Evolutionary conservation across 768 basidiomycete species (phyloP).

Genomic region (Amanita jacksonii): DNA sequence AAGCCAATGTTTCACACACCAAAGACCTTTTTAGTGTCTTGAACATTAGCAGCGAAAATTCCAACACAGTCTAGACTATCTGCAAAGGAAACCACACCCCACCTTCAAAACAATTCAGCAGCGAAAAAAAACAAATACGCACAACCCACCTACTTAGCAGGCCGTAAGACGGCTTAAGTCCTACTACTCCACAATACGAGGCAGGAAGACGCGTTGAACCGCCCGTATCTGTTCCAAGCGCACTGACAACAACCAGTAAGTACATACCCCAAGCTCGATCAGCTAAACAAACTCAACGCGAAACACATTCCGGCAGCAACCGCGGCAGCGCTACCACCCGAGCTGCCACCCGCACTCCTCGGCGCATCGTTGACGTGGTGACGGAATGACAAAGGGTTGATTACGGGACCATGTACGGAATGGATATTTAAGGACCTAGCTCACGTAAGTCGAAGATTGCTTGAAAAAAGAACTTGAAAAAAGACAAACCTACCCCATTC

Average conservation of each 20-base stretch:
- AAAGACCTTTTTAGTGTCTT: conserved; percentile 45
- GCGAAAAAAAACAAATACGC: conserved; percentile 1
- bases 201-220: conserved; percentile 92
- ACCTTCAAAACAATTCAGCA: conserved; percentile 33
- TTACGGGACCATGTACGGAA: conserved; percentile 64
- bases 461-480: too few species aligned
- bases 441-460: conserved; percentile 2
- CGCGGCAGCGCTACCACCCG: conserved; percentile 91
- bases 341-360: conserved; percentile 84
- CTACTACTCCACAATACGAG: conserved; percentile 86
- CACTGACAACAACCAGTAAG: conserved; percentile 33
- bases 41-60: conserved; percentile 51
- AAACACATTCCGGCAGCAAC: conserved; percentile 79
- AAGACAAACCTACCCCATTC: conserved; percentile 91
- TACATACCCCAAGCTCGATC: background rate
- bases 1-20: conserved; percentile 31
- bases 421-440: conserved; percentile 69
- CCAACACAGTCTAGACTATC: conserved; percentile 96
- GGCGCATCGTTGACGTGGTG: background rate
- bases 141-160: conserved; percentile 68
- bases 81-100: conserved; percentile 89
- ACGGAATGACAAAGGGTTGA: conserved; percentile 53
- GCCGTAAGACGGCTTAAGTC: conserved; percentile 93
- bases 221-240: conserved; percentile 90
- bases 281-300: conserved; percentile 44